Evolutionary conservation across 306 rosid genomes (phyloP), one percentile per base, ranked within the genome.

Genomic region (peach (Prunus persica)): DNA sequence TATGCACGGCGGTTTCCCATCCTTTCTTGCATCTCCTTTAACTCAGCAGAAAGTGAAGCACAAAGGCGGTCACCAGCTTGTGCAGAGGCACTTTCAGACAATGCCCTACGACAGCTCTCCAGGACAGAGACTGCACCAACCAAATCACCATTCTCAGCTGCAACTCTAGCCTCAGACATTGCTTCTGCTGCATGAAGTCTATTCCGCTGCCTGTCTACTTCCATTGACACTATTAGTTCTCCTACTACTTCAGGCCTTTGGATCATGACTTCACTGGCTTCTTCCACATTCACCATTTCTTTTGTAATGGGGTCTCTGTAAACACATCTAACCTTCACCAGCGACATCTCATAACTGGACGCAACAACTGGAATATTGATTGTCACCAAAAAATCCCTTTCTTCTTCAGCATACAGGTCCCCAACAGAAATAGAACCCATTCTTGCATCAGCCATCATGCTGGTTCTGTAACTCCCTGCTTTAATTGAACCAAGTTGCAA

Each of bases 1-100:
- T 95, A 95, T 11, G 88, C 82, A 4, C 82, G 91, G 2, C 75
- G 90, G 76, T 80, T 95, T 6, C 92, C 93, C 97, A 95, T 95
- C 79, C 99, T 90, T 14, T 92, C 97, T 51, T 92, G 90, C 96
- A 92, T 95, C 85, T 92, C 99, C 88, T 88, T 95, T 41, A 95
- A 78, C 80, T 92, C 97, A 0, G 91, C 93, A 12, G 86, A 80
- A 47, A 95, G 96, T 7, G 92, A 78, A 51, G 60, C 75, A 68
- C 92, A 95, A 51, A 92, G 83, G 20, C 76, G 76, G 76, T 95
- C 97, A 8, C 91, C 89, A 1, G 90, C 89, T 75, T 10, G 78
- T 7, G 90, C 89, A 52, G 97, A 90, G 38, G 84, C 76, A 30
- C 89, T 85, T 78, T 88, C 92, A n/a, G 84, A 87, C 78, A 95